A percentile compares a stretch with the other conserved stretches of the same genome.
These are phyloP conservation scores for Pycnococcus provasolii DNA, from an alignment of 139 green algal genomes.

Conservation along the genomic window DNA sequence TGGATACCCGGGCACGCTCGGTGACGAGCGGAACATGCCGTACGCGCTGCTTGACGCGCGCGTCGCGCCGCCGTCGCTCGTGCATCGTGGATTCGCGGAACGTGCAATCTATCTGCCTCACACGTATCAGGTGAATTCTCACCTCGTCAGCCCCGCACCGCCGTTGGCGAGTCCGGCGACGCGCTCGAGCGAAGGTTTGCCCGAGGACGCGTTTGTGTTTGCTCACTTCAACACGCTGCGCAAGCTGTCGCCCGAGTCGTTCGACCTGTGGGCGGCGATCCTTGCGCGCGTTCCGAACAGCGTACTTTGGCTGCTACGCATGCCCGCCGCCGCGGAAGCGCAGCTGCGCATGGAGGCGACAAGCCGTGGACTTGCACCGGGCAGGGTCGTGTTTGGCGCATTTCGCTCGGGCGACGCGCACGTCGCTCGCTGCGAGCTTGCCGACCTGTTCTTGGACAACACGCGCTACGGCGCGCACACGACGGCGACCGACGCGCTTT, in stretches of 20 bases:
- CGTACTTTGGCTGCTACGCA: background rate
- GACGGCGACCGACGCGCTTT: background rate
- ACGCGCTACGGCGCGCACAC: background rate
- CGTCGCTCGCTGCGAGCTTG: background rate
- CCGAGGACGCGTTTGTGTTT: background rate
- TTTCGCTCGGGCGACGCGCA: too few relatives aligned
- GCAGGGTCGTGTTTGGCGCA: too few relatives aligned
- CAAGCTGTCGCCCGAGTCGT: background rate
- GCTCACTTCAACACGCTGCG: slow-evolving; percentile 2
- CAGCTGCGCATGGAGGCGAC: too few relatives aligned
- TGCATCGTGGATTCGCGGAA: too few relatives aligned
- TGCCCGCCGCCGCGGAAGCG: background rate
- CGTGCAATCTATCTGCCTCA: too few relatives aligned
- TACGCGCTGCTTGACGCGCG: too few relatives aligned
- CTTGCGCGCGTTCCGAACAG: background rate
- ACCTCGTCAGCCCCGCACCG: too few relatives aligned
- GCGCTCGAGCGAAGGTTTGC: background rate
- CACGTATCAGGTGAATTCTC: too few relatives aligned
- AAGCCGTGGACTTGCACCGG: too few relatives aligned
- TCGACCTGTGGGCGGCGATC: background rate
- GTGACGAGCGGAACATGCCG: too few relatives aligned
- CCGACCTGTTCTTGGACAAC: background rate
- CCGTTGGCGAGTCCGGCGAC: background rate
- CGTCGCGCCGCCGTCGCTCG: too few relatives aligned
- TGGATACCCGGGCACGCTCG: too few relatives aligned